A percentile compares a stretch with the other conserved stretches of the same genome.
Conservation (phyloP, 768 basidiomycete species). For the Wakefieldia striispora region DNA sequence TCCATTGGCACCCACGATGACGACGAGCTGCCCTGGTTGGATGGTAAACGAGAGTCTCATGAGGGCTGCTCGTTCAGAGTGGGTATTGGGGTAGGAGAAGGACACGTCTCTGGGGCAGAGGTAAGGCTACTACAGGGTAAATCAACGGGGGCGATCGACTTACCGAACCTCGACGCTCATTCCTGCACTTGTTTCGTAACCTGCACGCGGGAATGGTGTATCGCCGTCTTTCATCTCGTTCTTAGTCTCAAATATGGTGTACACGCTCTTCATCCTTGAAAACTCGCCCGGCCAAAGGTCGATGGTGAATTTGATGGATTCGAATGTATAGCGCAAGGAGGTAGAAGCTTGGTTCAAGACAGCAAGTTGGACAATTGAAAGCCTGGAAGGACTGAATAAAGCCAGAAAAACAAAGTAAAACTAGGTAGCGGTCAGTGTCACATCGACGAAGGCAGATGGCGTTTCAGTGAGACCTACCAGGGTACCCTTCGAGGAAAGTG, state of each 20-base stretch:
- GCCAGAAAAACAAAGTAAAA: conserved; percentile 31
- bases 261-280: conserved; percentile 23
- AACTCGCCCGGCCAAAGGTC: conserved; percentile 13
- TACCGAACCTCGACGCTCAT: conserved; percentile 22
- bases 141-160: neutral
- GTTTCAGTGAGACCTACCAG: conserved; percentile 8
- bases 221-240: conserved; percentile 29
- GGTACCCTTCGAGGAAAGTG: conserved; percentile 17
- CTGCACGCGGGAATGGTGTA: conserved; percentile 21
- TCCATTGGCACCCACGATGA: conserved; percentile 36
- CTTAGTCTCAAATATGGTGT: conserved; percentile 16
- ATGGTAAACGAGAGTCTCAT: conserved; percentile 30
- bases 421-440: conserved; percentile 1
- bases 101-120: conserved; percentile 42
- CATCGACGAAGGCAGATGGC: neutral
- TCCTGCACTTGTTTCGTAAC: conserved; percentile 8
- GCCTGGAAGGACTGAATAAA: conserved; percentile 21
- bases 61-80: conserved; percentile 22
- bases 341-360: conserved; percentile 26
- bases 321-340: conserved; percentile 24
- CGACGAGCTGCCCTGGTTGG: conserved; percentile 31
- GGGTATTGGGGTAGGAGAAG: conserved; percentile 50
- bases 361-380: conserved; percentile 32
- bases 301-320: conserved; percentile 5
- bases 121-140: neutral